These are phyloP conservation scores for Corylus heterophylla DNA, from an alignment of 306 rosid genomes.

Conservation along the genomic window DNA sequence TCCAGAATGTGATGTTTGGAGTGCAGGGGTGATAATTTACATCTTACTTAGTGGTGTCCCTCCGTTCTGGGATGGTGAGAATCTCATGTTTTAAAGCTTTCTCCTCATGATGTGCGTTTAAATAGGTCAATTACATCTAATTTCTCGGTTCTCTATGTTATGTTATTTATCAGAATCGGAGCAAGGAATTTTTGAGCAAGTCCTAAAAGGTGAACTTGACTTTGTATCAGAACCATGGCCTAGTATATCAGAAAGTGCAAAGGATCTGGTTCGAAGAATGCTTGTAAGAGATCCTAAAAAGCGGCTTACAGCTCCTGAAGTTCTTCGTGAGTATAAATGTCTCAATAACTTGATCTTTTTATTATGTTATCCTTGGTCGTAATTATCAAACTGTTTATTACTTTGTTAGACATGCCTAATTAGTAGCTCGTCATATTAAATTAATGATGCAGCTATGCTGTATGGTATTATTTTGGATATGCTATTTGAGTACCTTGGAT, in stretches of 20 bases:
- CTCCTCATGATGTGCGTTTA: neutral
- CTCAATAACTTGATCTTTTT: neutral
- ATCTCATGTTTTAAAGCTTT: constrained; percentile 17
- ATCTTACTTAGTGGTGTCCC: constrained; percentile 94
- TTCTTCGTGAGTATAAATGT: constrained; percentile 71
- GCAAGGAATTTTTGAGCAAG: constrained; percentile 97
- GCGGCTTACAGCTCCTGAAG: constrained; percentile 89
- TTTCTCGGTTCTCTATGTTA: constrained; percentile 18
- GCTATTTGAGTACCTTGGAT: neutral
- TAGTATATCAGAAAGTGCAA: constrained; percentile 77
- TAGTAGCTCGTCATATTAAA: constrained; percentile 4
- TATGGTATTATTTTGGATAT: neutral
- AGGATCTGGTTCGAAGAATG: constrained; percentile 89
- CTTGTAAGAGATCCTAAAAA: constrained; percentile 87
- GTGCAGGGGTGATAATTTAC: constrained; percentile 95
- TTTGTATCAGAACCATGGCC: constrained; percentile 98
- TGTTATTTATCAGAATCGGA: constrained; percentile 69
- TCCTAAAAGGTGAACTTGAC: constrained; percentile 89
- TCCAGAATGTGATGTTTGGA: constrained; percentile 93
- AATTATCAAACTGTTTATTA: neutral
- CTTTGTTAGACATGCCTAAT: neutral
- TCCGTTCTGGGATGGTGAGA: constrained; percentile 97
- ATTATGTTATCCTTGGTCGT: neutral
- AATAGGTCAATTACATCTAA: constrained; percentile 13
- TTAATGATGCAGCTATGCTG: constrained; percentile 17